Evolutionary conservation across 345 rosid genomes (phyloP).

Genomic region (Pugionium cornutum): DNA sequence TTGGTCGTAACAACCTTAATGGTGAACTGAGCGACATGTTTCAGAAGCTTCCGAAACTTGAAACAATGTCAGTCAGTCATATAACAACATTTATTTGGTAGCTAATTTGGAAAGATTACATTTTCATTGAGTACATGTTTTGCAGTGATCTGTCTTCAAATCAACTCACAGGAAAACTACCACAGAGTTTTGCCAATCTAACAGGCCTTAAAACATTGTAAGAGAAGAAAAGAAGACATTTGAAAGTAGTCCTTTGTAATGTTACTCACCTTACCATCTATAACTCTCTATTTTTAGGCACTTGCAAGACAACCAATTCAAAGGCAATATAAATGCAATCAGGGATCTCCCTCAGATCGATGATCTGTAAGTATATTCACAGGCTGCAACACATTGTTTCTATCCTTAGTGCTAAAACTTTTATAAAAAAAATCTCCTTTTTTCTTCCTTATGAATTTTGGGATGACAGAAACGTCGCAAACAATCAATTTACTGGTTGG

Average conservation of each 20-base stretch:
- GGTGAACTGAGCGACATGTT: slow-evolving; percentile 90
- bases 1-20: slow-evolving; percentile 66
- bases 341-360: too few species aligned
- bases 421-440: background rate
- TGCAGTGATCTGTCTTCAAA: slow-evolving; percentile 84
- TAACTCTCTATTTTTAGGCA: slow-evolving; percentile 43
- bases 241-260: background rate
- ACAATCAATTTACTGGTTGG: slow-evolving; percentile 90
- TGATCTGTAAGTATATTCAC: slow-evolving; percentile 34
- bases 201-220: slow-evolving; percentile 63
- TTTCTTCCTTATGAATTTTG: slow-evolving; percentile 19
- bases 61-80: slow-evolving; percentile 58
- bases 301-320: slow-evolving; percentile 73
- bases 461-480: slow-evolving; percentile 63
- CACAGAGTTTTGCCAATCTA: slow-evolving; percentile 63
- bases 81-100: background rate
- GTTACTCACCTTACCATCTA: background rate
- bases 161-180: slow-evolving; percentile 69
- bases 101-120: background rate
- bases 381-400: slow-evolving; percentile 4
- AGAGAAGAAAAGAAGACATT: slow-evolving; percentile 28
- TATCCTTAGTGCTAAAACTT: background rate
- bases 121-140: slow-evolving; percentile 24
- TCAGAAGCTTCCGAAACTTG: slow-evolving; percentile 66
- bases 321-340: slow-evolving; percentile 40